These are phyloP conservation scores for Pluteus cervinus DNA, from an alignment of 768 basidiomycete species.

Conservation along the genomic window DNA sequence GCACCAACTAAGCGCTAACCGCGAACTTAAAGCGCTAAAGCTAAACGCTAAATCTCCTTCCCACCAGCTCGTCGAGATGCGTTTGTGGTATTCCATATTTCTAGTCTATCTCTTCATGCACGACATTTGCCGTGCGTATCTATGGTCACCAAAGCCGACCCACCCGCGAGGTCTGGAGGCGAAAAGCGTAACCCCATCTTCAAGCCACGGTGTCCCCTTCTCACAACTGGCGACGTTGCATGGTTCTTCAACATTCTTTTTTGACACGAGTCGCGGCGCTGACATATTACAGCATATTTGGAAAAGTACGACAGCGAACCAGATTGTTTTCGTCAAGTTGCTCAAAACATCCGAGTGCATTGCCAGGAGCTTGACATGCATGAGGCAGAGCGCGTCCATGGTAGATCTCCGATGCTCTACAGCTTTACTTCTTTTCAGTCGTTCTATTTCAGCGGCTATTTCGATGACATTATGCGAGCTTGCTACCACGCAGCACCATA, in stretches of 20 bases:
- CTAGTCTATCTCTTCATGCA: too few relatives aligned
- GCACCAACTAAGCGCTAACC: too few relatives aligned
- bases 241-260: constrained; percentile 4
- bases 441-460: constrained; percentile 48
- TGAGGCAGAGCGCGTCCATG: constrained; percentile 56
- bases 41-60: too few relatives aligned
- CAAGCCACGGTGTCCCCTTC: too few relatives aligned
- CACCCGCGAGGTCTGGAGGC: too few relatives aligned
- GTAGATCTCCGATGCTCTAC: constrained; percentile 21
- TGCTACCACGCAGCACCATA: constrained; percentile 64
- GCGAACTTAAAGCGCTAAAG: too few relatives aligned
- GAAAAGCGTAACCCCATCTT: too few relatives aligned
- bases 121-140: too few relatives aligned
- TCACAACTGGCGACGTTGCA: too few relatives aligned
- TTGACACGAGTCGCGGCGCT: constrained; percentile 2
- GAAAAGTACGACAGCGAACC: constrained; percentile 37
- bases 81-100: too few relatives aligned
- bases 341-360: constrained; percentile 36
- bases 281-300: constrained; percentile 1
- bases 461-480: constrained; percentile 77
- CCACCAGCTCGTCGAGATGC: too few relatives aligned
- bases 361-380: constrained; percentile 56
- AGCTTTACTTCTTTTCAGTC: background rate
- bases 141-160: too few relatives aligned
- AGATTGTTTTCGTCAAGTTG: constrained; percentile 59